phyloP scores from a whole-genome alignment of 179 eudicot species.

The Nepenthes alata region DNA sequence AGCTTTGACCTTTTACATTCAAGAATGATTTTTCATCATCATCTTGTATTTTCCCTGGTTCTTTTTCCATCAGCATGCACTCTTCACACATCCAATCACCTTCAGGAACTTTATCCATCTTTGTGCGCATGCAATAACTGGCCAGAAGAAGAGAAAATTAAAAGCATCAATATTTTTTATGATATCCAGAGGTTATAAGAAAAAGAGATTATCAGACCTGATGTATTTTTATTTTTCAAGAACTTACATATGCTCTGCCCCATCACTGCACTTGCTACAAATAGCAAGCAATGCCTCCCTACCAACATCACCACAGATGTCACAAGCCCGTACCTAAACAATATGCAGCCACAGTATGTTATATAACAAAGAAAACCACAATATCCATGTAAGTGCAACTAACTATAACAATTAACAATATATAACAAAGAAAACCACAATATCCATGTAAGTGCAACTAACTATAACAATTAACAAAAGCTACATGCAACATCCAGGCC shows the following conservation, averaged over 20 bases:
- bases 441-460: background rate
- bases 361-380: background rate
- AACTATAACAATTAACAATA: constrained; percentile 4
- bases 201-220: background rate
- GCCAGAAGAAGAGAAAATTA: constrained; percentile 4
- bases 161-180: constrained; percentile 3
- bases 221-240: background rate
- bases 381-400: background rate
- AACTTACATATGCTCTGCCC: constrained; percentile 43
- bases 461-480: background rate
- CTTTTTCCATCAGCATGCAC: constrained; percentile 12
- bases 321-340: constrained; percentile 23
- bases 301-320: constrained; percentile 41
- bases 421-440: constrained; percentile 1
- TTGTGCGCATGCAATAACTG: constrained; percentile 37
- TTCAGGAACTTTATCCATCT: constrained; percentile 32
- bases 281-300: constrained; percentile 31
- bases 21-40: constrained; percentile 7
- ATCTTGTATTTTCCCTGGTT: constrained; percentile 11
- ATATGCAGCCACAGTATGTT: constrained; percentile 7
- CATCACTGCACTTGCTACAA: constrained; percentile 40
- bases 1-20: constrained; percentile 6
- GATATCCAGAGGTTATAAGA: background rate
- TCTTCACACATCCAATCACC: constrained; percentile 41
- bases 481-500: background rate